Evolutionary conservation across 257 asterid genomes (phyloP), one percentile per base, ranked within the genome.

Genomic region (Nicotiana attenuata): DNA sequence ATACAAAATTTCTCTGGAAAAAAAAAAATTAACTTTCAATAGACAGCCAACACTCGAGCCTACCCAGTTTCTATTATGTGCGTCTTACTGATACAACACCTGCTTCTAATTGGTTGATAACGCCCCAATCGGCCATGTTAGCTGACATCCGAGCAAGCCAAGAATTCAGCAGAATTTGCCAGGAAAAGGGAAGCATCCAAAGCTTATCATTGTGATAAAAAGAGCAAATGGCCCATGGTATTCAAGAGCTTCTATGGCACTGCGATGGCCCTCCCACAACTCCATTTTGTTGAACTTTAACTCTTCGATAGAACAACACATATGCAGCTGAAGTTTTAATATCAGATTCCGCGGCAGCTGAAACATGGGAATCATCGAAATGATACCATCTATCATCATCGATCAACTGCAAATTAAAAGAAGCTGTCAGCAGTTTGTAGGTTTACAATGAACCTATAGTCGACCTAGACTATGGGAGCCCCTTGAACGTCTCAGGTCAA

Each of bases 291-390:
- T 78, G 83, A 56, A 67, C 81, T 66, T 86, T 83, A 80, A 94
- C 97, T 84, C 99, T 90, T 82, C 81, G 91, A 85, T 96, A 96
- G 86, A 96, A 96, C 93, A 96, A 80, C 80, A 96, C 99, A 79
- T 96, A 96, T 41, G 97, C 99, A 75, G 99, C 98, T 68, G 98
- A 89, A 38, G 98, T 92, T 93, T 65, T 89, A 75, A 96, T 94
- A 3, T 93, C 97, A 16, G 92, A 84, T 85, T 96, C 99, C 3
- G 75, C 80, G 0, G 89, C 95, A 9, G 93, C 85, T 14, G 97
- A 90, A 75, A 94, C 98, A 61, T 92, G 98, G 75, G 99, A 45
- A 81, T 96, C 97, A 26, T 94, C 97, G 66, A 93, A 94, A 88
- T 93, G 97, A 76, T 93, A 94, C 98, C 98, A 93, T 77, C 87